Conservation (phyloP, 176 grass and related monocot genomes). For the Pontederia paniculata region DNA sequence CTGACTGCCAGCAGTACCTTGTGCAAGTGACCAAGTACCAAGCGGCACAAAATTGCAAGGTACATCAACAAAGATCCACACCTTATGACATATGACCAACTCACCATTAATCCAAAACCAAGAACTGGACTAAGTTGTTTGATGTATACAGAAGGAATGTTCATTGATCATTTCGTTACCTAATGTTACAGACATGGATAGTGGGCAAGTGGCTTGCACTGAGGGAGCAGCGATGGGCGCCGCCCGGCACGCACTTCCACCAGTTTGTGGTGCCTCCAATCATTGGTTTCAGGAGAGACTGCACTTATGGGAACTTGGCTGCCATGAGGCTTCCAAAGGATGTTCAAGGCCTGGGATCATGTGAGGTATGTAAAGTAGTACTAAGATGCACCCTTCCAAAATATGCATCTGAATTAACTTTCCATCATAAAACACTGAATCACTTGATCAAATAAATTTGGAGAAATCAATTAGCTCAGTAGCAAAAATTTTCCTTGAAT, state of each 20-base stretch:
- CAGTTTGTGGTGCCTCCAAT: slow-evolving; percentile 95
- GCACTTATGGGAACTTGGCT: slow-evolving; percentile 78
- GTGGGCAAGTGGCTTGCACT: slow-evolving; percentile 84
- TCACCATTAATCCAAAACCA: not conserved
- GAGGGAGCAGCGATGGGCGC: slow-evolving; percentile 75
- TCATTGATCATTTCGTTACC: not conserved
- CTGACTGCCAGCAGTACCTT: slow-evolving; percentile 56
- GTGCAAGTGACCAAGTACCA: slow-evolving; percentile 88
- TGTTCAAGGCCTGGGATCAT: slow-evolving; percentile 57
- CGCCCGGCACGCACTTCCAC: slow-evolving; percentile 84
- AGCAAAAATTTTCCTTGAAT: too few relatives aligned
- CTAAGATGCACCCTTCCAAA: slow-evolving; percentile 7
- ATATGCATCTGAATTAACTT: not conserved
- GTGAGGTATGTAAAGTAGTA: slow-evolving; percentile 55
- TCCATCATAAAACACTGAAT: too few relatives aligned
- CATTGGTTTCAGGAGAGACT: slow-evolving; percentile 70
- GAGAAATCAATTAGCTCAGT: not conserved
- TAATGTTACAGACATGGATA: slow-evolving; percentile 59
- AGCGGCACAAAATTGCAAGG: slow-evolving; percentile 72
- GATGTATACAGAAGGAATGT: not conserved
- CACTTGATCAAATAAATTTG: not conserved
- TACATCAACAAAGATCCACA: slow-evolving; percentile 2
- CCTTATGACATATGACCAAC: too few relatives aligned
- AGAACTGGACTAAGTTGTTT: not conserved
- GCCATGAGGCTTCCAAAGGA: slow-evolving; percentile 93